Percentiles rank a stretch among this genome's conserved stretches.
Conservation (phyloP, 2,329 filamentous ascomycete genomes). For the Monosporascus cannonballus region DNA sequence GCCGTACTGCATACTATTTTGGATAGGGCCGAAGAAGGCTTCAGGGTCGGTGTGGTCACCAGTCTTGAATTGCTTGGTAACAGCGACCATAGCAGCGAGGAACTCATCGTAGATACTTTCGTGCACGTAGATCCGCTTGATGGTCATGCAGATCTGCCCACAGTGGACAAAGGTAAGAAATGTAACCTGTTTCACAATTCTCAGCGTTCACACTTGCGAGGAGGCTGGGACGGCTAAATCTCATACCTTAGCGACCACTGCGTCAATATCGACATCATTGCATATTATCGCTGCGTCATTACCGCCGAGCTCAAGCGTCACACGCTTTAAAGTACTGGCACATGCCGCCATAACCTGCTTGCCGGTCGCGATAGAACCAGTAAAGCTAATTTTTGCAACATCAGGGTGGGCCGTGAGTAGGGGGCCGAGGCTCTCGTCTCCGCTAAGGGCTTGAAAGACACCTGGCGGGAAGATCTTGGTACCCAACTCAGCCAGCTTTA, state of each 20-base stretch:
- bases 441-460: constrained; percentile 44
- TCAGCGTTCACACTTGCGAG: not conserved
- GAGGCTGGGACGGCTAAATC: not conserved
- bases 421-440: constrained; percentile 42
- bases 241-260: constrained; percentile 23
- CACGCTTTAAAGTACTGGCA: constrained; percentile 40
- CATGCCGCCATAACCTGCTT: constrained; percentile 39
- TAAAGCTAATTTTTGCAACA: constrained; percentile 49
- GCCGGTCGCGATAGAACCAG: constrained; percentile 43
- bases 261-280: constrained; percentile 39
- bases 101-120: constrained; percentile 50
- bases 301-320: constrained; percentile 43
- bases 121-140: constrained; percentile 53
- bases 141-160: constrained; percentile 44
- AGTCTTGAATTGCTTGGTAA: constrained; percentile 36
- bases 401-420: constrained; percentile 41
- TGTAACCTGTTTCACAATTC: constrained; percentile 24
- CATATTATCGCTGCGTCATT: constrained; percentile 46
- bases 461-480: constrained; percentile 41
- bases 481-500: constrained; percentile 41
- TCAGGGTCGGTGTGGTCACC: constrained; percentile 17
- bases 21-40: constrained; percentile 49
- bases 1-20: constrained; percentile 58
- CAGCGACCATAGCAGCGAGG: constrained; percentile 29
- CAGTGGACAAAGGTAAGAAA: constrained; percentile 41